Evolutionary conservation across 1,284 basidiomycete genomes (phyloP).

Genomic region (Limonomyces culmigenus): DNA sequence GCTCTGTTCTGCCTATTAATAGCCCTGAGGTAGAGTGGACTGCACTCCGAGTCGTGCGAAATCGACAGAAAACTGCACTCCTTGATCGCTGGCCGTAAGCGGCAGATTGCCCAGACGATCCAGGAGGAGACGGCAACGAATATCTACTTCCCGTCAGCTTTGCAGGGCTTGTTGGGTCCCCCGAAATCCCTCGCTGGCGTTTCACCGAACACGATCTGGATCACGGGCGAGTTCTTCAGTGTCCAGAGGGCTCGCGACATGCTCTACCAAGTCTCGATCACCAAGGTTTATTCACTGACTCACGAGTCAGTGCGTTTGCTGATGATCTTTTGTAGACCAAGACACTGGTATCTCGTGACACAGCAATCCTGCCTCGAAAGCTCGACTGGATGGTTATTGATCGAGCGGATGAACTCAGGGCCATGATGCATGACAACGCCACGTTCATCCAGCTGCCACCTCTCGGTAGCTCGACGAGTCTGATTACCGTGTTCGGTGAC

Average conservation of each 20-base stretch:
- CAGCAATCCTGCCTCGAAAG: constrained; percentile 88
- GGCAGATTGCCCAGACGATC: constrained; percentile 76
- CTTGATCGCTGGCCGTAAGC: constrained; percentile 85
- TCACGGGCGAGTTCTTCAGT: constrained; percentile 95
- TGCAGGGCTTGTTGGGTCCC: constrained; percentile 72
- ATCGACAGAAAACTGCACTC: constrained; percentile 92
- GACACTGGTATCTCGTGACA: constrained; percentile 81
- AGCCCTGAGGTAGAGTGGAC: constrained; percentile 67
- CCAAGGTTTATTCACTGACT: constrained; percentile 40
- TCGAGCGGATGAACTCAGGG: constrained; percentile 77
- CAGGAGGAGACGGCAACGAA: constrained; percentile 97
- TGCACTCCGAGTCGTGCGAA: constrained; percentile 83
- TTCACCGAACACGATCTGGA: constrained; percentile 66
- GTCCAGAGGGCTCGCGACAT: constrained; percentile 92
- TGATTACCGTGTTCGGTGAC: constrained; percentile 91
- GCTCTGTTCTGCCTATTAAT: constrained; percentile 4
- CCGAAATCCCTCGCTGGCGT: constrained; percentile 25
- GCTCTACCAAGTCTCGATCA: constrained; percentile 75
- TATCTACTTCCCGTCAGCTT: constrained; percentile 84
- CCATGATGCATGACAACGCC: constrained; percentile 91
- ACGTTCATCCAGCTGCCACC: constrained; percentile 91
- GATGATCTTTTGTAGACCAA: constrained; percentile 49
- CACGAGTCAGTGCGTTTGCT: constrained; percentile 2
- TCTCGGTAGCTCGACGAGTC: constrained; percentile 78
- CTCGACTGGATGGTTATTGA: constrained; percentile 97